These are phyloP conservation scores for Tricholoma sp. DNA, from an alignment of 768 basidiomycete species.

Conservation along the genomic window DNA sequence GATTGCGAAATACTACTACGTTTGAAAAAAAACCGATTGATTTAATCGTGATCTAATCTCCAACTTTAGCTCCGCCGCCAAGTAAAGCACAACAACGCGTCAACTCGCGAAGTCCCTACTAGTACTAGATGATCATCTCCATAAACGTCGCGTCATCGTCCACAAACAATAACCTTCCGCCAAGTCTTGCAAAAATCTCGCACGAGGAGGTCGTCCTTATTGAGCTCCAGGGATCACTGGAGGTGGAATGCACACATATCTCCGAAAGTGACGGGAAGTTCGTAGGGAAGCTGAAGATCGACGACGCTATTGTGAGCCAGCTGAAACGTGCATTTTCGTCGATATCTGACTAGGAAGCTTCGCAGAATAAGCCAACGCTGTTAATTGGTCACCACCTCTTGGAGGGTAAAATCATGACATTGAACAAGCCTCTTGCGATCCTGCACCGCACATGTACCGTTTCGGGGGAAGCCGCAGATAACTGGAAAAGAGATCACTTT, in stretches of 20 bases:
- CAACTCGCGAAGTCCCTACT: too few relatives aligned
- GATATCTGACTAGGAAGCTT: background rate
- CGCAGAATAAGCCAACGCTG: conserved; percentile 72
- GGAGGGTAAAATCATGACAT: conserved; percentile 74
- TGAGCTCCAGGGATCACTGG: conserved; percentile 82
- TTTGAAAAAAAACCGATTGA: too few relatives aligned
- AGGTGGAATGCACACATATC: conserved; percentile 51
- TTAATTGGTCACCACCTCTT: conserved; percentile 85
- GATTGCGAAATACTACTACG: background rate
- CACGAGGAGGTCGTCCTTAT: conserved; percentile 77
- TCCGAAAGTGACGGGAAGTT: conserved; percentile 59
- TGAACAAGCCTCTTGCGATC: conserved; percentile 81
- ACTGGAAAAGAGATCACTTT: conserved; percentile 16
- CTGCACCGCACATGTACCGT: conserved; percentile 41
- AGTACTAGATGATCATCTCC: conserved; percentile 80
- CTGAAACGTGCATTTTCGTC: background rate
- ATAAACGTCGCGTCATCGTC: conserved; percentile 39
- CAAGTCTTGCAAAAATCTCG: conserved; percentile 65
- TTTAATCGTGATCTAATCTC: background rate
- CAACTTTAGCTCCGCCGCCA: background rate
- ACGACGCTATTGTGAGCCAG: conserved; percentile 46
- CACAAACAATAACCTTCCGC: conserved; percentile 46
- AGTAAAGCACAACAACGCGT: background rate
- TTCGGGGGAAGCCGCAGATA: conserved; percentile 9
- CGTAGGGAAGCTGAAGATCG: conserved; percentile 73